A percentile compares a stretch with the other conserved stretches of the same genome.
Conservation (phyloP, 345 rosid species). For the Hypericum androsaemum region DNA sequence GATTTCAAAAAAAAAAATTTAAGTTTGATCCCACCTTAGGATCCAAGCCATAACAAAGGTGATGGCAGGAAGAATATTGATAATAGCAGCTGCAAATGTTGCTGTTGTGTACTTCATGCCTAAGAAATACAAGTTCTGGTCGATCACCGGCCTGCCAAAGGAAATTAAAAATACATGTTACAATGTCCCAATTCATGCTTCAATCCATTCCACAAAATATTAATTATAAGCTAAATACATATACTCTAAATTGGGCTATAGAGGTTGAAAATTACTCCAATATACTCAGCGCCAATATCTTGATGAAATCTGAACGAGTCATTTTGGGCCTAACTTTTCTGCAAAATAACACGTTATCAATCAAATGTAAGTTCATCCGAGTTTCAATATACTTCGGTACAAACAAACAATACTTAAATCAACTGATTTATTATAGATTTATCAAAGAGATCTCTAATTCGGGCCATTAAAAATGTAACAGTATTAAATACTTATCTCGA, state of each 20-base stretch:
- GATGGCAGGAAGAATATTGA: slow-evolving; percentile 77
- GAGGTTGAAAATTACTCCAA: slow-evolving; percentile 44
- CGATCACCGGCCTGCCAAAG: slow-evolving; percentile 65
- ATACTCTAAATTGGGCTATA: no score
- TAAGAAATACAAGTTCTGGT: slow-evolving; percentile 60
- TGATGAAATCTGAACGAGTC: slow-evolving; percentile 57
- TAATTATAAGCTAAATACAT: no score
- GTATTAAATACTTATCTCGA: no score
- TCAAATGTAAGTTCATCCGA: no score
- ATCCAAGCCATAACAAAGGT: slow-evolving; percentile 71
- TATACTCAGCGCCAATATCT: slow-evolving; percentile 47
- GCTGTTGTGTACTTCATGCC: slow-evolving; percentile 86
- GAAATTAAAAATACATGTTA: background rate
- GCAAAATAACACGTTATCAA: background rate
- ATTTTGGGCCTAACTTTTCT: slow-evolving; percentile 72
- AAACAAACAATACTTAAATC: no score
- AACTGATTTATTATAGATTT: no score
- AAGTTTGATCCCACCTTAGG: slow-evolving; percentile 16
- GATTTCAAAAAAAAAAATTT: no score
- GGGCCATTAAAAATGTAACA: no score
- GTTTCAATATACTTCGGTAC: no score
- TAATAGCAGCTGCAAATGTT: slow-evolving; percentile 74
- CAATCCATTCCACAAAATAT: background rate
- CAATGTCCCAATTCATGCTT: background rate
- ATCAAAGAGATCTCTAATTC: no score